These are phyloP conservation scores for Celoporthe dispersa DNA, from an alignment of 2,329 filamentous ascomycete species.

Conservation along the genomic window DNA sequence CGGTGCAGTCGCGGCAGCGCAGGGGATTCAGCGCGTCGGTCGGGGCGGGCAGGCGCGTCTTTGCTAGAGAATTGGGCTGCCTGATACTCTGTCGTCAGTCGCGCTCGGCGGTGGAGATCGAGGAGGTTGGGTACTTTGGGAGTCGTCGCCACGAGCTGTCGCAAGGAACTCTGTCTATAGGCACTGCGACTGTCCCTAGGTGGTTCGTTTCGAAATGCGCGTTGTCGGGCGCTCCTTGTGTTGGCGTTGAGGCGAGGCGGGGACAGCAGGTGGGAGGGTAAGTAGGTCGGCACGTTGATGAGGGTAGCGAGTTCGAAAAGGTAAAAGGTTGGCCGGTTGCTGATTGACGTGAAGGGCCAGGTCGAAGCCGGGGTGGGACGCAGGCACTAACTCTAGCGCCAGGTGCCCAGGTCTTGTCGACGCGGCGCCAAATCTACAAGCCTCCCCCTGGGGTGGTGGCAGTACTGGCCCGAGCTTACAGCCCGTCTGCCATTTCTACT, in stretches of 20 bases:
- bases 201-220: background rate
- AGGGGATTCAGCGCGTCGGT: background rate
- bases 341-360: constrained; percentile 13
- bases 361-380: constrained; percentile 13
- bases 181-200: no score
- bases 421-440: background rate
- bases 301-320: constrained; percentile 7
- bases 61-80: background rate
- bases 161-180: background rate
- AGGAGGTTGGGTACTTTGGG: background rate
- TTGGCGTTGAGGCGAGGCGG: background rate
- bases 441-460: background rate
- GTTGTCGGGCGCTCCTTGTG: background rate
- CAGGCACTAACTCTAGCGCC: constrained; percentile 8
- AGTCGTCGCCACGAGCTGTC: constrained; percentile 3
- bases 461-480: background rate
- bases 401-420: background rate
- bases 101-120: constrained; percentile 6
- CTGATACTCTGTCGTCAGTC: background rate
- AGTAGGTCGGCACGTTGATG: background rate
- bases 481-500: background rate
- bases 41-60: background rate
- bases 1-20: background rate
- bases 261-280: background rate
- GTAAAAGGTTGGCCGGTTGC: constrained; percentile 4